These are phyloP conservation scores for Escallonia herrerae DNA, from an alignment of 129 eudicot species.

Conservation along the genomic window DNA sequence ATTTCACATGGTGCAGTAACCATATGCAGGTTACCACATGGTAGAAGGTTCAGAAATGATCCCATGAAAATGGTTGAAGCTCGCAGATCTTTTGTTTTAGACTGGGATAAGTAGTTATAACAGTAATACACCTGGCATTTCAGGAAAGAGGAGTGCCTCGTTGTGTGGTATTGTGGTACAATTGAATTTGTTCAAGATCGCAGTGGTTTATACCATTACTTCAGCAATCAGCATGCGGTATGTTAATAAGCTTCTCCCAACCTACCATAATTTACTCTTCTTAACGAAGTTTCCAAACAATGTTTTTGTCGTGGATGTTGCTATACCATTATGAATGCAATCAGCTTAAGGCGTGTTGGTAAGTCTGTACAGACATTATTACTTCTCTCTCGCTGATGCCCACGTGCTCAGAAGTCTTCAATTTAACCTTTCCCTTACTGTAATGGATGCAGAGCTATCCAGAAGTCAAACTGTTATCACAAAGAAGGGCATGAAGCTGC, in stretches of 20 bases:
- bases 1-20: too few relatives aligned
- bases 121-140: conserved; percentile 11
- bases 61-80: too few relatives aligned
- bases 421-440: neutral
- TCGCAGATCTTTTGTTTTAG: neutral
- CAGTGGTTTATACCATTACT: conserved; percentile 70
- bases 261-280: too few relatives aligned
- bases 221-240: conserved; percentile 70
- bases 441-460: conserved; percentile 54
- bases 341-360: too few relatives aligned
- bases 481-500: conserved; percentile 46
- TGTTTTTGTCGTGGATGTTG: neutral
- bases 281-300: too few relatives aligned
- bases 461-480: conserved; percentile 73
- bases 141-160: conserved; percentile 55
- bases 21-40: too few relatives aligned
- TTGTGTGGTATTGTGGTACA: conserved; percentile 51
- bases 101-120: neutral
- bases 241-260: neutral
- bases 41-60: too few relatives aligned
- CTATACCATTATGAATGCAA: neutral
- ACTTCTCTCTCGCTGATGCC: neutral
- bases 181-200: conserved; percentile 51
- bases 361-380: neutral
- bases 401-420: neutral